These are phyloP conservation scores for Suillus discolor DNA, from an alignment of 768 basidiomycete species.

Conservation along the genomic window DNA sequence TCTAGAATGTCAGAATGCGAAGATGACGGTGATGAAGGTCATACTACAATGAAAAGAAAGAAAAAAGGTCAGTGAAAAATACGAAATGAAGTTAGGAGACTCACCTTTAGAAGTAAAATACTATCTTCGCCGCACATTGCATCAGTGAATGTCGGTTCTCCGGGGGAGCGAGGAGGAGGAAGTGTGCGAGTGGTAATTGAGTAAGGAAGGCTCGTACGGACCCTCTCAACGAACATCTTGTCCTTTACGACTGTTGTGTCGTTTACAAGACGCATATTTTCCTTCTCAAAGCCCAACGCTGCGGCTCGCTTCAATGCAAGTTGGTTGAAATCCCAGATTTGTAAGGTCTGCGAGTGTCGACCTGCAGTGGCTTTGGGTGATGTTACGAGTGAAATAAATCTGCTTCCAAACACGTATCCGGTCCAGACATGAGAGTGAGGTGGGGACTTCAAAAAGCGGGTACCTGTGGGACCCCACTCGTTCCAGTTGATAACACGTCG, in stretches of 20 bases:
- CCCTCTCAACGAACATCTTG: conserved; percentile 40
- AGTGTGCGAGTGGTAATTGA: conserved; percentile 35
- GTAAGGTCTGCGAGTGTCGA: conserved; percentile 24
- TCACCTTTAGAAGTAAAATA: not conserved
- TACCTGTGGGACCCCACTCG: conserved; percentile 52
- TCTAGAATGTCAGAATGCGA: no score
- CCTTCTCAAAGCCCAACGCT: not conserved
- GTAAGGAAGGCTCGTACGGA: conserved; percentile 51
- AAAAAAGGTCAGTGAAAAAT: no score
- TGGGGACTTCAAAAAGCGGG: conserved; percentile 42
- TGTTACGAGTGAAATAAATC: conserved; percentile 37
- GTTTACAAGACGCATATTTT: conserved; percentile 18
- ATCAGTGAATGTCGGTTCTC: conserved; percentile 17
- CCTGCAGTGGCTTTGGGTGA: not conserved
- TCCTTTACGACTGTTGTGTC: conserved; percentile 28
- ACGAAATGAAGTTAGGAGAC: no score
- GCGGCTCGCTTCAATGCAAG: conserved; percentile 32
- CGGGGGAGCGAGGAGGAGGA: conserved; percentile 11
- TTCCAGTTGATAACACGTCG: conserved; percentile 43
- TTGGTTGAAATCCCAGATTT: conserved; percentile 57
- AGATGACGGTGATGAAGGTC: no score
- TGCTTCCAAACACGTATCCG: conserved; percentile 56
- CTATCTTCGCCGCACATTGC: no score
- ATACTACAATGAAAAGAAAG: no score
- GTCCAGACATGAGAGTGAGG: conserved; percentile 51